These are phyloP conservation scores for Chlorella variabilis DNA, from an alignment of 163 green algal species.

Conservation along the genomic window DNA sequence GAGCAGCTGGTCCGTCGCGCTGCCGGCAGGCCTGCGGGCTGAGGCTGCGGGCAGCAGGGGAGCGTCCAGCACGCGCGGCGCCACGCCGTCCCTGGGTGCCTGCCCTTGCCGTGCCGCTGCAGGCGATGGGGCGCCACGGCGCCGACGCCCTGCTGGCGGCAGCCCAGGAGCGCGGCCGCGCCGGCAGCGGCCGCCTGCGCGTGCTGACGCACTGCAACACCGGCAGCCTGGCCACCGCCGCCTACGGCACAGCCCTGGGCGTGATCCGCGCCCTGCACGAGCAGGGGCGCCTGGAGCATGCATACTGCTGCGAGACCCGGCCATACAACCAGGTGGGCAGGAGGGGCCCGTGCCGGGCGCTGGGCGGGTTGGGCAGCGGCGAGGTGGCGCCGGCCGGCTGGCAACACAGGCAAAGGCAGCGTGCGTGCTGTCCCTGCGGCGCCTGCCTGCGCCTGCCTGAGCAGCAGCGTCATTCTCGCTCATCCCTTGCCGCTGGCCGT, in stretches of 20 bases:
- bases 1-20: too few relatives aligned
- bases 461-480: too few relatives aligned
- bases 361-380: background rate
- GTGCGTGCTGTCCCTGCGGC: too few relatives aligned
- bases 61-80: too few relatives aligned
- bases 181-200: conserved; percentile 47
- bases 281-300: conserved; percentile 77
- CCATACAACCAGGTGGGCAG: conserved; percentile 89
- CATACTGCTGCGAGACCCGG: conserved; percentile 89
- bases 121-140: conserved; percentile 83
- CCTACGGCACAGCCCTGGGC: conserved; percentile 93
- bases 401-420: too few relatives aligned
- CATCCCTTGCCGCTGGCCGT: too few relatives aligned
- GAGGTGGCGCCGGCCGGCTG: too few relatives aligned
- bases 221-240: conserved; percentile 91
- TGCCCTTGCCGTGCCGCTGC: conserved; percentile 3
- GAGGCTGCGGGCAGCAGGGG: too few relatives aligned
- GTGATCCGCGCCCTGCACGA: conserved; percentile 80
- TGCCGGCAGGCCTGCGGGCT: too few relatives aligned
- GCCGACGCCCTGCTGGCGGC: conserved; percentile 75
- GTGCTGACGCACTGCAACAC: conserved; percentile 99
- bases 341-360: too few relatives aligned
- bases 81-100: background rate
- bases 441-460: too few relatives aligned
- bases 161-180: conserved; percentile 46